A percentile compares a stretch with the other conserved stretches of the same genome.
Conservation (phyloP, 2,329 filamentous ascomycete genomes). For the Monosporascus sp. region DNA sequence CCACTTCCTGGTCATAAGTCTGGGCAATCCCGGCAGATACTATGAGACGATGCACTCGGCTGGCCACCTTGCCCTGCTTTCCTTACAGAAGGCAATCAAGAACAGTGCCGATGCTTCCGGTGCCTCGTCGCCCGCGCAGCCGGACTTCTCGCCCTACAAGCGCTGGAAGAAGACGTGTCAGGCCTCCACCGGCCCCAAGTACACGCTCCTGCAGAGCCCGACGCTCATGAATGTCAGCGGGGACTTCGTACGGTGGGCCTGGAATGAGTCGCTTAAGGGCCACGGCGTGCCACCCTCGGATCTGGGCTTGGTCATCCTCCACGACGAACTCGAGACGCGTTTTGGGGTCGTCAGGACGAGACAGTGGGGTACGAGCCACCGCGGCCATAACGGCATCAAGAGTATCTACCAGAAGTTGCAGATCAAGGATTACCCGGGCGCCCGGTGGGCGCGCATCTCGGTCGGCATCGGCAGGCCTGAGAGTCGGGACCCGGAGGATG, state of each 20-base stretch:
- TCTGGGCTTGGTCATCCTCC: constrained; percentile 66
- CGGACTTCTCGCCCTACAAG: constrained; percentile 42
- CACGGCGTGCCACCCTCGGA: constrained; percentile 19
- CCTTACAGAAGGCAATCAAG: constrained; percentile 47
- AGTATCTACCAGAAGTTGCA: constrained; percentile 53
- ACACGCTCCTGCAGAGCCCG: constrained; percentile 69
- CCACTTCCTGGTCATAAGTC: constrained; percentile 73
- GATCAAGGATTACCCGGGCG: constrained; percentile 34
- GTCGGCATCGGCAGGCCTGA: constrained; percentile 84
- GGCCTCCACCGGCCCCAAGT: constrained; percentile 44
- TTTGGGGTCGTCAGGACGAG: constrained; percentile 64
- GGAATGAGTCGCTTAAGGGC: constrained; percentile 49
- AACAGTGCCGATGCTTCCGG: no score
- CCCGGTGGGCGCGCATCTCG: constrained; percentile 57
- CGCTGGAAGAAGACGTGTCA: constrained; percentile 48
- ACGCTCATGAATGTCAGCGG: constrained; percentile 84
- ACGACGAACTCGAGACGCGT: constrained; percentile 79
- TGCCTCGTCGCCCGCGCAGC: constrained; percentile 29
- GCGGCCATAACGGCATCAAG: constrained; percentile 72
- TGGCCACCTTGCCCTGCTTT: constrained; percentile 71
- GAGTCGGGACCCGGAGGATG: constrained; percentile 60
- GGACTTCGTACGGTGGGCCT: constrained; percentile 61
- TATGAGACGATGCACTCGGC: constrained; percentile 79
- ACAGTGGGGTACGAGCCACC: constrained; percentile 57
- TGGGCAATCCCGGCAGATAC: constrained; percentile 79